Evolutionary conservation across 2,329 filamentous ascomycete species (phyloP).

Genomic region (Ceratocystis alfenasii): DNA sequence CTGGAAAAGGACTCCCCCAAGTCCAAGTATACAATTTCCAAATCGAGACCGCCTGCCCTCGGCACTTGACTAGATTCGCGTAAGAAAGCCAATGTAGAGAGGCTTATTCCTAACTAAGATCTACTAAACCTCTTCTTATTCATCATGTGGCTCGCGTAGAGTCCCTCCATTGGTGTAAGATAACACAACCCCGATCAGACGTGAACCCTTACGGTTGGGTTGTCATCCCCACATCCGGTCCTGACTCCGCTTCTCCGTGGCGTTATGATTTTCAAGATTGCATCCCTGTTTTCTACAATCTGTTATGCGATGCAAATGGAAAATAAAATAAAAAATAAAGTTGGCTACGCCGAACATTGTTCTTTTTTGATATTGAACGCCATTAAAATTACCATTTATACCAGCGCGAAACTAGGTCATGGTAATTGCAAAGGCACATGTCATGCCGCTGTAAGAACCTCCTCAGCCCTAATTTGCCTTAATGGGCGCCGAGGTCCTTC

Average conservation of each 20-base stretch:
- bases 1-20: background rate
- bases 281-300: background rate
- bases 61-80: background rate
- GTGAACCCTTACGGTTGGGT: background rate
- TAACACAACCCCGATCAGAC: background rate
- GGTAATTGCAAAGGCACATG: slow-evolving; percentile 2
- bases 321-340: background rate
- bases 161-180: background rate
- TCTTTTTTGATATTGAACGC: background rate
- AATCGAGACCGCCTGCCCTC: background rate
- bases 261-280: too few species aligned
- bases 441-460: background rate
- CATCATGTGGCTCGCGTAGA: background rate
- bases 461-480: background rate
- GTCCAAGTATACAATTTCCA: background rate
- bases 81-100: background rate
- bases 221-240: slow-evolving; percentile 7
- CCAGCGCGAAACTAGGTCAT: background rate
- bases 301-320: background rate
- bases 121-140: background rate
- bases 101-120: background rate
- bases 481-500: background rate
- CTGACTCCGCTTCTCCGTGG: slow-evolving; percentile 13
- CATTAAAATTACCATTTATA: background rate
- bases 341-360: too few species aligned